Percentiles rank a stretch among this genome's conserved stretches.
Evolutionary conservation across 1,284 basidiomycete species (phyloP).

Genomic region (Pyrrhoderma noxium): DNA sequence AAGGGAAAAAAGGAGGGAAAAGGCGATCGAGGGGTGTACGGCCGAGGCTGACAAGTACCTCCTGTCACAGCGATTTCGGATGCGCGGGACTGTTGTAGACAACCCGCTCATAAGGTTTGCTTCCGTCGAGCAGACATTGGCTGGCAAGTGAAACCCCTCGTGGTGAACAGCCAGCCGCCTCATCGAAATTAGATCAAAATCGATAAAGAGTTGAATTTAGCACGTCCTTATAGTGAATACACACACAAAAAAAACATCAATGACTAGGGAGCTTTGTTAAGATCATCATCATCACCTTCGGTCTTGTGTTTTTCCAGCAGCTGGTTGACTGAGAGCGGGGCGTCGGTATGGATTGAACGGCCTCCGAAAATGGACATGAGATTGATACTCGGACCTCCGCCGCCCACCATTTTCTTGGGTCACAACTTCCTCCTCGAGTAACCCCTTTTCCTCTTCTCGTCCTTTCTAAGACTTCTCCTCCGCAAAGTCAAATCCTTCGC

Average conservation of each 20-base stretch:
- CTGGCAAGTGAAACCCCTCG: conserved; percentile 7
- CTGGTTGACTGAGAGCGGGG: neutral
- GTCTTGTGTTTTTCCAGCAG: neutral
- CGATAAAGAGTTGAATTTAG: conserved; percentile 1
- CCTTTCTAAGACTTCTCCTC: neutral
- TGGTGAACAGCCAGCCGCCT: conserved; percentile 6
- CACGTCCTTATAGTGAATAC: no score
- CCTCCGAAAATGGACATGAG: conserved; percentile 6
- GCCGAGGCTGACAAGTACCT: conserved; percentile 1
- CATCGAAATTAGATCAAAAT: conserved; percentile 3
- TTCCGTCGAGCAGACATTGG: conserved; percentile 17
- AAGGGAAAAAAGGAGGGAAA: conserved; percentile 8
- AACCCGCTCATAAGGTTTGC: conserved; percentile 17
- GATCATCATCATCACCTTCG: neutral
- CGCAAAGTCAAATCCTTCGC: conserved; percentile 8
- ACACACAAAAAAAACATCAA: neutral
- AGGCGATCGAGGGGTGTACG: conserved; percentile 10
- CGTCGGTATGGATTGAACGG: neutral
- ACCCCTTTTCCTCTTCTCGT: conserved; percentile 6
- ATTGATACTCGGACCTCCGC: conserved; percentile 2
- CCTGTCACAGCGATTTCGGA: conserved; percentile 11
- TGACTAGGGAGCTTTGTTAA: no score
- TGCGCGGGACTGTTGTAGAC: conserved; percentile 9
- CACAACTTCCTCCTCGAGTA: conserved; percentile 14
- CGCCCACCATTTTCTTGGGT: conserved; percentile 12